Percentiles rank a stretch among this genome's conserved stretches.
Conservation (phyloP, 306 rosid genomes). For the Alnus rubra region DNA sequence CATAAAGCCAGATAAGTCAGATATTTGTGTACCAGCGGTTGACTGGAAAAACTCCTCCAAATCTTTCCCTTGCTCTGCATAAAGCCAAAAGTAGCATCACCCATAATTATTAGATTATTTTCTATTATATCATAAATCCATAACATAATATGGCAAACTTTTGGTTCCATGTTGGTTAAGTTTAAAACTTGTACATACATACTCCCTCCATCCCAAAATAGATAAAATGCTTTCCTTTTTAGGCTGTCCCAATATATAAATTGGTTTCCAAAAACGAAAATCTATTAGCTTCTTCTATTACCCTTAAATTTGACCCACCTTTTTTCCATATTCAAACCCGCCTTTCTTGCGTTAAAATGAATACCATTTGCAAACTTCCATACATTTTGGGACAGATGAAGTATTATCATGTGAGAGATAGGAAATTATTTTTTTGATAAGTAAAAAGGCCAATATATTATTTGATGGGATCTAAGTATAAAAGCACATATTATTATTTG, state of each 20-base stretch:
- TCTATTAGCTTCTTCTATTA: too few relatives aligned
- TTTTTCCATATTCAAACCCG: too few relatives aligned
- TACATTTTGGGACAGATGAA: too few relatives aligned
- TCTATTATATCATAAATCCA: not conserved
- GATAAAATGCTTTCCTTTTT: not conserved
- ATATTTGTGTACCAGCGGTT: constrained; percentile 63
- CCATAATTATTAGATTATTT: not conserved
- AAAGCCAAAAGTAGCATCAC: constrained; percentile 18
- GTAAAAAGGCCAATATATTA: too few relatives aligned
- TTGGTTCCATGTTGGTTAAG: not conserved
- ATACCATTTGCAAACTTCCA: not conserved
- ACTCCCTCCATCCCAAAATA: not conserved
- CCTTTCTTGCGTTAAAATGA: not conserved
- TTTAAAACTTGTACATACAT: not conserved
- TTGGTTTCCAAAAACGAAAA: too few relatives aligned
- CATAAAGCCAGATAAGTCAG: not conserved
- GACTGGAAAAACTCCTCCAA: constrained; percentile 86
- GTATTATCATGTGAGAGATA: too few relatives aligned
- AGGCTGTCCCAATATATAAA: not conserved
- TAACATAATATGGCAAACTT: not conserved
- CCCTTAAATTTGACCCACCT: not conserved
- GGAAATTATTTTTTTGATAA: not conserved
- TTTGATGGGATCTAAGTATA: not conserved
- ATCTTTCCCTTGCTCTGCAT: constrained; percentile 76
- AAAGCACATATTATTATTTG: not conserved